Evolutionary conservation across 331 rosid genomes (phyloP).

Genomic region (Telfairia occidentalis): DNA sequence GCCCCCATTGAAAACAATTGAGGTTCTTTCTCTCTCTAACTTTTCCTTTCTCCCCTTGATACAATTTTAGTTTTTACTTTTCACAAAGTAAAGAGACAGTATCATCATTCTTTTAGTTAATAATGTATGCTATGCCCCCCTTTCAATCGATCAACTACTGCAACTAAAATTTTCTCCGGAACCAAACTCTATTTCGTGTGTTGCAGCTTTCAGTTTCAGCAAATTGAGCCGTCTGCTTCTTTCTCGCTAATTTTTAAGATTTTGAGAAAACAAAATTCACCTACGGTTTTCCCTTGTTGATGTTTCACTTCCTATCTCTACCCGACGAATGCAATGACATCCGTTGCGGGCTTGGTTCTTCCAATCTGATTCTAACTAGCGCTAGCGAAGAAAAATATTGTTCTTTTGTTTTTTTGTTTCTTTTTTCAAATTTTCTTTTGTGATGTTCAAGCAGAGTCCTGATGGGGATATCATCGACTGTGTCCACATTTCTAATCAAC

Average conservation of each 20-base stretch:
- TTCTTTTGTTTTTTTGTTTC: neutral
- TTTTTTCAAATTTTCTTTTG: neutral
- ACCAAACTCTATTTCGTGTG: neutral
- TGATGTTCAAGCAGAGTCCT: conserved; percentile 59
- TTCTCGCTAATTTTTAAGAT: neutral
- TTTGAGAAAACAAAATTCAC: neutral
- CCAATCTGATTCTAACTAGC: neutral
- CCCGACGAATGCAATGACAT: neutral
- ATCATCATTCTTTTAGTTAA: neutral
- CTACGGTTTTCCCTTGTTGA: neutral
- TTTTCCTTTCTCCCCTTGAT: neutral
- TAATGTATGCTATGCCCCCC: neutral
- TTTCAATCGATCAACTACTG: neutral
- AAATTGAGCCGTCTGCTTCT: neutral
- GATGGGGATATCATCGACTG: conserved; percentile 94
- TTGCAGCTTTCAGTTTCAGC: neutral
- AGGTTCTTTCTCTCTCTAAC: conserved; percentile 23
- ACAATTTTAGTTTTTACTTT: neutral
- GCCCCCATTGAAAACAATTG: conserved; percentile 37
- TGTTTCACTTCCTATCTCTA: neutral
- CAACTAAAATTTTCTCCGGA: neutral
- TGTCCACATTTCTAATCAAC: conserved; percentile 67
- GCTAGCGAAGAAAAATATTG: neutral
- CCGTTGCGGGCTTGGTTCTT: neutral
- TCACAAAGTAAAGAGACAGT: neutral